phyloP scores from a whole-genome alignment of 352 stramenopile genomes.

The Paralagenidium karlingii region DNA sequence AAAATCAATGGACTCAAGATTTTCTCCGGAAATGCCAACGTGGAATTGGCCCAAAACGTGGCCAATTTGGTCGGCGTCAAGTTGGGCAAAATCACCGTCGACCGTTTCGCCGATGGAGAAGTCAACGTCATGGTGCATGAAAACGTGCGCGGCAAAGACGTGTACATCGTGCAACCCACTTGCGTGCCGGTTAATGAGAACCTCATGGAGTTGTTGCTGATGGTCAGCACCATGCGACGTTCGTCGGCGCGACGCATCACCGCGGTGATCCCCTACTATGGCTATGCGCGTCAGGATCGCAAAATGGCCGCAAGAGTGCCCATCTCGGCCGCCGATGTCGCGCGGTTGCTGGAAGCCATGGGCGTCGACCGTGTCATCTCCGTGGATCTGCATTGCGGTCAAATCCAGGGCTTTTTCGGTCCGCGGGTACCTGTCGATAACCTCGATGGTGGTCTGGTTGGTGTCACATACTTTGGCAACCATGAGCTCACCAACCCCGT shows the following conservation, averaged over 20 bases:
- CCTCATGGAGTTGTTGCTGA: conserved; percentile 98
- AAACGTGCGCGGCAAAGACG: conserved; percentile 99
- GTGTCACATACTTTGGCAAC: conserved; percentile 89
- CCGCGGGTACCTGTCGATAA: conserved; percentile 99
- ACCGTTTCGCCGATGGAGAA: conserved; percentile 98
- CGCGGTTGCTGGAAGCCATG: conserved; percentile 77
- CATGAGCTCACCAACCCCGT: conserved; percentile 99
- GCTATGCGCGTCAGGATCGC: conserved; percentile 84
- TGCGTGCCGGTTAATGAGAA: conserved; percentile 99
- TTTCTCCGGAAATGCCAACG: conserved; percentile 98
- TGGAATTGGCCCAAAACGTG: conserved; percentile 94
- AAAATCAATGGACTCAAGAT: conserved; percentile 93
- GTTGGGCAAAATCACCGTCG: conserved; percentile 96
- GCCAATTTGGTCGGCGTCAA: conserved; percentile 95
- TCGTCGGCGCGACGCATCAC: conserved; percentile 98
- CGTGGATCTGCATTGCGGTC: conserved; percentile 78
- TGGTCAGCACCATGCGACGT: conserved; percentile 96
- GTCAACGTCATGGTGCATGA: conserved; percentile 99
- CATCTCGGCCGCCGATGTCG: conserved; percentile 91
- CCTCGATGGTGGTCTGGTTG: conserved; percentile 91
- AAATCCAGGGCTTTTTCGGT: conserved; percentile 98
- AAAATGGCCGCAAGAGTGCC: conserved; percentile 93
- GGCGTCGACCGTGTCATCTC: conserved; percentile 81
- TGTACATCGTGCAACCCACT: conserved; percentile 99
- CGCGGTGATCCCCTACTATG: conserved; percentile 96